These are phyloP conservation scores for Hymenoscyphus repandus DNA, from an alignment of 2,329 filamentous ascomycete species.

Conservation along the genomic window DNA sequence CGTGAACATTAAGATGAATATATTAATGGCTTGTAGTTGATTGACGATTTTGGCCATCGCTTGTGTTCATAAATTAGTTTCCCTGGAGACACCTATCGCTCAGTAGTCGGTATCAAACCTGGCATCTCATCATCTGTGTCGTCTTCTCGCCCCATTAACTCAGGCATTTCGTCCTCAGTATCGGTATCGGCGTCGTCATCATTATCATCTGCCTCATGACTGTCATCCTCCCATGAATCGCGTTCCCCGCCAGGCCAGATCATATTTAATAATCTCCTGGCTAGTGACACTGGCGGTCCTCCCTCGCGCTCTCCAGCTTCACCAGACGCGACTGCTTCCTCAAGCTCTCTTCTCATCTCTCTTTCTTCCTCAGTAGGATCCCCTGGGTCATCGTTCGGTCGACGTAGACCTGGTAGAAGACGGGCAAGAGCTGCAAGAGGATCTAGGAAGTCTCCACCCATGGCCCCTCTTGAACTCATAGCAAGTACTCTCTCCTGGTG, in stretches of 20 bases:
- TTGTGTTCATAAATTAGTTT: no score
- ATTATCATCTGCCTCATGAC: conserved; percentile 2
- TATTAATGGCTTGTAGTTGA: no score
- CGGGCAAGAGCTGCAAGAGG: conserved; percentile 25
- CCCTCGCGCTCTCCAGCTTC: conserved; percentile 8
- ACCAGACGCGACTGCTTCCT: conserved; percentile 7
- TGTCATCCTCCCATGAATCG: neutral
- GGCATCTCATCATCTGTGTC: conserved; percentile 15
- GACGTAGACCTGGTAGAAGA: conserved; percentile 17
- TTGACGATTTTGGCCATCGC: no score
- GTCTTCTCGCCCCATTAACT: conserved; percentile 6
- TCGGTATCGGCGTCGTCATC: conserved; percentile 10
- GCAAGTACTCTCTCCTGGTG: conserved; percentile 15
- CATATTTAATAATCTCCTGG: conserved; percentile 19
- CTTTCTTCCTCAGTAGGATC: conserved; percentile 1
- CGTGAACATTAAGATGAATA: no score
- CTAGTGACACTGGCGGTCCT: conserved; percentile 9
- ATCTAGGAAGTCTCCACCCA: conserved; percentile 16
- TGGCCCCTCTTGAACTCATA: neutral
- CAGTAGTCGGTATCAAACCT: conserved; percentile 2
- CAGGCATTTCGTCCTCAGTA: conserved; percentile 17
- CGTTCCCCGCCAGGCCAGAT: conserved; percentile 13
- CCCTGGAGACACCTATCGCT: neutral
- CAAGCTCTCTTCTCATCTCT: conserved; percentile 2
- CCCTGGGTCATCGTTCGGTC: neutral